These are phyloP conservation scores for Mimosa bimucronata DNA, from an alignment of 306 rosid species.

Conservation along the genomic window DNA sequence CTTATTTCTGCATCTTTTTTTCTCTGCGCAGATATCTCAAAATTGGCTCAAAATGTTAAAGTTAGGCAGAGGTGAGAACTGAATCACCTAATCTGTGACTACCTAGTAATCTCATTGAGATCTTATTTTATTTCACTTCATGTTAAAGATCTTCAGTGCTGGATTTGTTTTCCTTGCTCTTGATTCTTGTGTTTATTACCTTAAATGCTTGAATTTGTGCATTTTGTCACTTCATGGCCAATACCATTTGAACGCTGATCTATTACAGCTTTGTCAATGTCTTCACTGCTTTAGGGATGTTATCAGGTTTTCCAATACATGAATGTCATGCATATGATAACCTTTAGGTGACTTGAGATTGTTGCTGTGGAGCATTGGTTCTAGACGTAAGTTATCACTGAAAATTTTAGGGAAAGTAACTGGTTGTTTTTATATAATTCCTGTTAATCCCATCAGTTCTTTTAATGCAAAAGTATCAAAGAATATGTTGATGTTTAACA, in stretches of 20 bases:
- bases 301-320: neutral
- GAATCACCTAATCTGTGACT: conserved; percentile 15
- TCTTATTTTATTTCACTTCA: neutral
- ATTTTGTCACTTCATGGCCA: conserved; percentile 6
- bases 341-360: neutral
- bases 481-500: neutral
- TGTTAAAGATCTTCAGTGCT: neutral
- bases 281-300: neutral
- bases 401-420: neutral
- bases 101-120: neutral
- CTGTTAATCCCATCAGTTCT: neutral
- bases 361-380: neutral
- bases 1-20: conserved; percentile 17
- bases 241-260: neutral
- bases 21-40: conserved; percentile 66
- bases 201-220: conserved; percentile 22
- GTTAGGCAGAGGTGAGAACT: conserved; percentile 87
- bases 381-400: neutral
- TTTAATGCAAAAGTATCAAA: neutral
- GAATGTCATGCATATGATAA: neutral
- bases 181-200: neutral
- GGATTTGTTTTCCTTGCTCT: neutral
- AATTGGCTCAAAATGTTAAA: conserved; percentile 81
- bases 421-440: neutral
- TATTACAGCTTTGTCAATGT: conserved; percentile 5